Evolutionary conservation across 129 eudicot genomes (phyloP).

Genomic region (Lactuca saligna): DNA sequence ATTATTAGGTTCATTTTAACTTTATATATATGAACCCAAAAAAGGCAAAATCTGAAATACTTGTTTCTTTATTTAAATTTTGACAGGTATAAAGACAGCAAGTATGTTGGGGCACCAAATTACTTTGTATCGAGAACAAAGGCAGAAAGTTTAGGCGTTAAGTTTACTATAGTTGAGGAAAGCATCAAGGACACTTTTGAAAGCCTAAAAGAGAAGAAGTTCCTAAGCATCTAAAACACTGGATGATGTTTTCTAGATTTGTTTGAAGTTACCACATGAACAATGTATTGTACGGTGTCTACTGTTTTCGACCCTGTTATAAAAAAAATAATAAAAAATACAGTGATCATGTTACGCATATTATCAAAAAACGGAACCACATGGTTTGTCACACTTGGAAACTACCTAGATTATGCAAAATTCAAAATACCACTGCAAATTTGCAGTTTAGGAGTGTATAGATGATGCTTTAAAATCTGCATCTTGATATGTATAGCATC

Average conservation of each 20-base stretch:
- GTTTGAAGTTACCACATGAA: too few relatives aligned
- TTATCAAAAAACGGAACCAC: too few relatives aligned
- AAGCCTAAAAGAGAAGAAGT: constrained; percentile 36
- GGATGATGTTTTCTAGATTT: not conserved
- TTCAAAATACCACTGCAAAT: too few relatives aligned
- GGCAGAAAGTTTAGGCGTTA: constrained; percentile 37
- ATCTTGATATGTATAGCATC: constrained; percentile 15
- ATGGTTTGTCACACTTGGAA: too few relatives aligned
- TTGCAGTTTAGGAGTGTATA: not conserved
- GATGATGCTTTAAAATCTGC: not conserved
- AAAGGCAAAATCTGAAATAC: not conserved
- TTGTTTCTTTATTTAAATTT: not conserved
- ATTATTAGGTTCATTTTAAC: too few relatives aligned
- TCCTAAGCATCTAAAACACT: constrained; percentile 24
- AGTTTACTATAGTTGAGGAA: constrained; percentile 40
- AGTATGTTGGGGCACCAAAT: not conserved
- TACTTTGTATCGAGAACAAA: constrained; percentile 33
- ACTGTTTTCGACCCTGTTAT: too few relatives aligned
- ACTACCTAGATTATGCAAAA: too few relatives aligned
- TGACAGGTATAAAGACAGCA: constrained; percentile 28
- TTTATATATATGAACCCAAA: not conserved
- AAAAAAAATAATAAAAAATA: too few relatives aligned
- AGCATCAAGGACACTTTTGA: constrained; percentile 45
- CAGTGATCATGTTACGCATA: too few relatives aligned
- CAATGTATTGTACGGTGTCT: too few relatives aligned